Conservation (phyloP, 768 basidiomycete species). For the Lactarius sanguifluus region DNA sequence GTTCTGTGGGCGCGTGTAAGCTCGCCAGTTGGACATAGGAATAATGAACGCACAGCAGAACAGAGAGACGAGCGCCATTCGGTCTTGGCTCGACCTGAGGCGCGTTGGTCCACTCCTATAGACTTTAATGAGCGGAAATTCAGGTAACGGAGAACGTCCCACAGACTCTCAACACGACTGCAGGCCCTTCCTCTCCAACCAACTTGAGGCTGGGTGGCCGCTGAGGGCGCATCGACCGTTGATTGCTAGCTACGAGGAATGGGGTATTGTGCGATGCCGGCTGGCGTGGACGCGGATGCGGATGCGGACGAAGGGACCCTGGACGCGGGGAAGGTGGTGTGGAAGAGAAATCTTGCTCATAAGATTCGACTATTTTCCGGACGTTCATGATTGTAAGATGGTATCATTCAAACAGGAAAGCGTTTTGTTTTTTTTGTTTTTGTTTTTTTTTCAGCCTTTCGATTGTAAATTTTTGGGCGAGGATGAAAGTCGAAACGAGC, state of each 20-base stretch:
- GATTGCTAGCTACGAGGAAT: not conserved
- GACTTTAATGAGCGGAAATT: not conserved
- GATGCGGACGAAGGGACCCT: not conserved
- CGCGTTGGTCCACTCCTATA: slow-evolving; percentile 18
- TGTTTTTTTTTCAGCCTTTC: not conserved
- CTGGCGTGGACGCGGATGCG: not conserved
- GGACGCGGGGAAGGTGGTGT: not conserved
- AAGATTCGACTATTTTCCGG: slow-evolving; percentile 21
- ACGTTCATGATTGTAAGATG: slow-evolving; percentile 21
- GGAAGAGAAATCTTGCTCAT: slow-evolving; percentile 12
- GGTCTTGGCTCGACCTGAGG: slow-evolving; percentile 8
- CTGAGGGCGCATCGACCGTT: slow-evolving; percentile 11
- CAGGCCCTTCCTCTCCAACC: slow-evolving; percentile 16
- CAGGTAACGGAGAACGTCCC: not conserved
- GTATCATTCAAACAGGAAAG: slow-evolving; percentile 12
- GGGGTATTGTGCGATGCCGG: not conserved
- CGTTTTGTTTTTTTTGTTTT: too few species aligned
- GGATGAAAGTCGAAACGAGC: slow-evolving; percentile 1
- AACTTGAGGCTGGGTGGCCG: slow-evolving; percentile 16
- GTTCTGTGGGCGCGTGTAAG: slow-evolving; percentile 10
- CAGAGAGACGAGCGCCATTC: slow-evolving; percentile 7
- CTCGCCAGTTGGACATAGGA: not conserved
- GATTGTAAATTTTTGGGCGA: not conserved
- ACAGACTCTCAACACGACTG: slow-evolving; percentile 16
- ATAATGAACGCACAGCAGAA: slow-evolving; percentile 12